Base-by-base conservation (phyloP, 208 protist genomes). In the Acanthamoeba divionensis region DNA sequence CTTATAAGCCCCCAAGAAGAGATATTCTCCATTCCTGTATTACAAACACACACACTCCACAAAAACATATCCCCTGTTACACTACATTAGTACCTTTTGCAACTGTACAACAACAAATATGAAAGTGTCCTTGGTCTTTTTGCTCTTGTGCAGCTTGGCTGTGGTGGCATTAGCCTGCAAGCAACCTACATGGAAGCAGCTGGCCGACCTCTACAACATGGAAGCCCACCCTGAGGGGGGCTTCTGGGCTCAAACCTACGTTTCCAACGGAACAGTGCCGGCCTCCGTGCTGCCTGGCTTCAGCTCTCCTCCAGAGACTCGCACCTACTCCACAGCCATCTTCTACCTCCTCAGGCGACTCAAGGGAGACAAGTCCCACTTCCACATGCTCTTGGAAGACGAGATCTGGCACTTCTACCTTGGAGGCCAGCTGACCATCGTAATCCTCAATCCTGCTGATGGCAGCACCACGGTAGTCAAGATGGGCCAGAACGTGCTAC, bases 351-450 rank as follows among this genome's bases (percentile, higher is more conserved):
- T 80, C 31, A 44, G 71, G 8, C 18, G 26, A 13, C 47, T 29
- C 6, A 5, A 38, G 13, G 2, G 24, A n/a, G 71, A 80, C 21
- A 62, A 38, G 15, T 80, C 71, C 47, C 71, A 80, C 21, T 10
- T 80, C 41, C 71, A 80, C 71, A 80, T 80, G 71, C 71, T 80
- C 44, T 24, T 26, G 47, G 60, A 60, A 50, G 71, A 80, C 21
- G 71, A 80, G 71, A 50, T 80, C 26, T 80, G 71, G 71, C 71
- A 80, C 71, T 55, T 29, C 71, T 80, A 80, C 71, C 71, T 80
- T 15, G 71, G 45, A 7, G 71, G 71, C 71, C 33, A 52, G 18
- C 33, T 80, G n/a, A 80, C 71, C n/a, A 48, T 80, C 71, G 71
- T 80, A 4, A n/a, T 80, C 1, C 18, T 80, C 71, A 10, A 80